Evolutionary conservation across 2,329 filamentous ascomycete species (phyloP).

Genomic region (Coniochaeta pulveracea): DNA sequence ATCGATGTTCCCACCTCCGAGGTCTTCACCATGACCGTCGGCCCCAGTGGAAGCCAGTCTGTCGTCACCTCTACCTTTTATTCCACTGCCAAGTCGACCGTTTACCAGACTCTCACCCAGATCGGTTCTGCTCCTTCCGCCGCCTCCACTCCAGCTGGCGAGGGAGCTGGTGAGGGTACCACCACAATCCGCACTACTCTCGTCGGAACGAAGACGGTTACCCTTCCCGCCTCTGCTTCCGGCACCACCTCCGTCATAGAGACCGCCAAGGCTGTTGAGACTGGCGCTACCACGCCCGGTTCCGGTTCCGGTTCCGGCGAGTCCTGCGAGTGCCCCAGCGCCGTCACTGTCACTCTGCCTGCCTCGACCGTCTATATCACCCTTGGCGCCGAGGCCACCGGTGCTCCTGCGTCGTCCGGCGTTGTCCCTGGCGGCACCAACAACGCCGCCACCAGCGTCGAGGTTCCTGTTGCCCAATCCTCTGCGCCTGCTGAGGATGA

Average conservation of each 20-base stretch:
- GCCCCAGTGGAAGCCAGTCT: constrained; percentile 8
- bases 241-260: constrained; percentile 4
- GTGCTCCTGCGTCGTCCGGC: neutral
- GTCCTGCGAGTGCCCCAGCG: constrained; percentile 2
- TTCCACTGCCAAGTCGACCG: constrained; percentile 14
- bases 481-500: neutral
- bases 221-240: constrained; percentile 7
- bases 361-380: constrained; percentile 6
- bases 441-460: constrained; percentile 1
- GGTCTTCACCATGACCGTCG: constrained; percentile 15
- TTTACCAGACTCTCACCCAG: constrained; percentile 12
- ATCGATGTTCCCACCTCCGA: constrained; percentile 11
- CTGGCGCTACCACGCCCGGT: neutral
- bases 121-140: constrained; percentile 5
- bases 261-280: neutral
- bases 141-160: constrained; percentile 3
- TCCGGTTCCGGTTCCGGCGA: constrained; percentile 5
- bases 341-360: constrained; percentile 6
- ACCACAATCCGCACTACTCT: constrained; percentile 14
- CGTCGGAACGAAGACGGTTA: constrained; percentile 16
- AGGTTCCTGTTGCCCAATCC: neutral
- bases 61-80: constrained; percentile 15
- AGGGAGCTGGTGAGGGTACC: constrained; percentile 8
- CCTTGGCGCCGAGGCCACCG: constrained; percentile 1
- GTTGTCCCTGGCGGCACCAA: constrained; percentile 1